These are phyloP conservation scores for Fragaria nilgerrensis DNA, from an alignment of 306 rosid genomes.

Conservation along the genomic window DNA sequence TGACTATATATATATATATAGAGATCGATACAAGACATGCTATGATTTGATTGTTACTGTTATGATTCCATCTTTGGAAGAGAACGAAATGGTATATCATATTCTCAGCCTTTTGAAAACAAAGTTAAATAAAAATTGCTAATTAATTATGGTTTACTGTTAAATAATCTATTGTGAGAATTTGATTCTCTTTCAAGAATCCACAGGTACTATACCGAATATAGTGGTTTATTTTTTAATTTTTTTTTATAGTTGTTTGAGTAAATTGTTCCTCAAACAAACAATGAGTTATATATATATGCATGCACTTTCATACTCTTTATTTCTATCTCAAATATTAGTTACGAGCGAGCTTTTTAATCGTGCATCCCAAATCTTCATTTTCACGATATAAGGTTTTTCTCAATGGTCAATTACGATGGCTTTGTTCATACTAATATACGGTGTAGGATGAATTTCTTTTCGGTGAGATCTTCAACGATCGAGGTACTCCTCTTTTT, in stretches of 20 bases:
- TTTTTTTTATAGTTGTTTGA: no score
- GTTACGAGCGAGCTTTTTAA: no score
- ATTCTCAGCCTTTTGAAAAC: neutral
- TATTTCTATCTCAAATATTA: no score
- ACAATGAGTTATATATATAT: no score
- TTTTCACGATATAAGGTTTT: no score
- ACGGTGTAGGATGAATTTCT: neutral
- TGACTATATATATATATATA: neutral
- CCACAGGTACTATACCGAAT: no score
- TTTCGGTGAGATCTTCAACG: neutral
- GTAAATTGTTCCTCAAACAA: no score
- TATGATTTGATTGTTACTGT: slow-evolving; percentile 24
- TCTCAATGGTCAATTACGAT: no score
- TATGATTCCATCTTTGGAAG: neutral
- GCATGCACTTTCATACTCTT: no score
- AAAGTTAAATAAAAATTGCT: neutral
- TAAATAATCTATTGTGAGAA: neutral
- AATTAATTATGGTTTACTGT: neutral
- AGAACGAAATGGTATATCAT: neutral
- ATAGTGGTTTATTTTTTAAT: no score
- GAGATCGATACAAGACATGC: neutral
- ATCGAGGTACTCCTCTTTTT: neutral
- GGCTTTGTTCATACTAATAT: no score
- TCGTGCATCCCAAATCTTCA: no score
- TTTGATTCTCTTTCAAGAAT: neutral